These are phyloP conservation scores for Marchantia paleacea DNA, from an alignment of 225 moss, liverwort and hornwort species.

Conservation along the genomic window DNA sequence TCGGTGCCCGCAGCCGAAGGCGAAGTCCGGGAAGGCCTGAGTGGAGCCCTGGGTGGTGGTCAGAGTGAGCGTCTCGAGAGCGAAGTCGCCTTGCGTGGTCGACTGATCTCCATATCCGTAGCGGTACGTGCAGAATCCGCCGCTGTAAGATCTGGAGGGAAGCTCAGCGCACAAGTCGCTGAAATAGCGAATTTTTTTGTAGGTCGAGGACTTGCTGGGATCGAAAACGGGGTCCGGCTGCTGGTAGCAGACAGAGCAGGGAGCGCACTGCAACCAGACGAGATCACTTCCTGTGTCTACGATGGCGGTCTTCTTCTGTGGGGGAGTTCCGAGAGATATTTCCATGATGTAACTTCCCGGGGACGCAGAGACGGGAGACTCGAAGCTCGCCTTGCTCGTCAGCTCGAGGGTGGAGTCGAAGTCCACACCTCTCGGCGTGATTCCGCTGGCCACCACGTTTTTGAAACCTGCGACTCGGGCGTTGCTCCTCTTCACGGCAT, in stretches of 20 bases:
- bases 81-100: constrained; percentile 22
- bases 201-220: constrained; percentile 20
- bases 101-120: constrained; percentile 30
- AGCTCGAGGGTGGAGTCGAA: constrained; percentile 8
- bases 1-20: constrained; percentile 23
- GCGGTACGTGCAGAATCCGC: constrained; percentile 16
- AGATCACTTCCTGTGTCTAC: constrained; percentile 32
- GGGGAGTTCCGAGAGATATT: constrained; percentile 21
- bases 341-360: constrained; percentile 28
- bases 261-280: constrained; percentile 26
- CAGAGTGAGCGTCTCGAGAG: constrained; percentile 20
- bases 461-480: constrained; percentile 5
- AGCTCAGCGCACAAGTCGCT: constrained; percentile 18
- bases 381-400: not conserved
- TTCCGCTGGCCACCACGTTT: constrained; percentile 9
- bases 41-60: constrained; percentile 1
- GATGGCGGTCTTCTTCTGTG: constrained; percentile 25
- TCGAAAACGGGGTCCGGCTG: constrained; percentile 14
- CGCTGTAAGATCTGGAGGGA: constrained; percentile 9
- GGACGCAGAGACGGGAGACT: constrained; percentile 6
- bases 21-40: constrained; percentile 8
- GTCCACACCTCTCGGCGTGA: constrained; percentile 15
- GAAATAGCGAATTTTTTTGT: constrained; percentile 7
- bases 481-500: constrained; percentile 25
- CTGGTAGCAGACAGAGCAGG: constrained; percentile 8